Evolutionary conservation across 106 monocot genomes (phyloP), one percentile per base, ranked within the genome.

Genomic region (Platanthera zijinensis): DNA sequence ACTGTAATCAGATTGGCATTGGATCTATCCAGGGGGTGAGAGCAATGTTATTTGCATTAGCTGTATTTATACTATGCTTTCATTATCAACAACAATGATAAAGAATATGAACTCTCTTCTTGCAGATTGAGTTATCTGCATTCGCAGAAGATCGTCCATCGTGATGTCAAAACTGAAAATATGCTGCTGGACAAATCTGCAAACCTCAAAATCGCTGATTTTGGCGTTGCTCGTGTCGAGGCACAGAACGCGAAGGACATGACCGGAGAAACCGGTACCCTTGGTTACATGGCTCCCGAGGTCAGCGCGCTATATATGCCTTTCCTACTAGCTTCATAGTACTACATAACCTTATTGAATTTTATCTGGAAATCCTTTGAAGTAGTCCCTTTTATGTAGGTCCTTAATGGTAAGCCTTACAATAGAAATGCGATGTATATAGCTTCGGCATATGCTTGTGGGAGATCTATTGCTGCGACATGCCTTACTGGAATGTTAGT

Each of bases 221-320:
- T 90, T 79, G 93, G 93, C 50, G 90, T 93, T 74, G 93, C 93
- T 78, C 88, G 90, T 52, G 93, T 90, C 71, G 94, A 94, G 76
- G 94, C 94, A 72, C 86, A 89, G 62, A 89, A 89, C 69, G 86
- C 89, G 10, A 80, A 82, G n/a, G 89, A 89, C 47, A 89, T 89
- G 89, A 89, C 89, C 71, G 89, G 86, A 52, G 84, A 83, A 77
- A 89, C 89, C 10, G 93, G 90, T 19, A 90, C 93, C 5, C 93
- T 94, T 74, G 86, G 90, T 12, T 90, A 94, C 74, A 94, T 90
- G 93, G 93, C 90, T 53, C 93, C 93, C 15, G 93, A 94, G 93
- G 93, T 90, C 21, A 19, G 59, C 6, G 5, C 2, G 51, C 5
- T 19, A 70, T 77, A 13, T 47, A 46, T 69, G 10, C 2, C 8